Base-by-base conservation (phyloP, 345 rosid genomes). In the Capsella bursapastoris region DNA sequence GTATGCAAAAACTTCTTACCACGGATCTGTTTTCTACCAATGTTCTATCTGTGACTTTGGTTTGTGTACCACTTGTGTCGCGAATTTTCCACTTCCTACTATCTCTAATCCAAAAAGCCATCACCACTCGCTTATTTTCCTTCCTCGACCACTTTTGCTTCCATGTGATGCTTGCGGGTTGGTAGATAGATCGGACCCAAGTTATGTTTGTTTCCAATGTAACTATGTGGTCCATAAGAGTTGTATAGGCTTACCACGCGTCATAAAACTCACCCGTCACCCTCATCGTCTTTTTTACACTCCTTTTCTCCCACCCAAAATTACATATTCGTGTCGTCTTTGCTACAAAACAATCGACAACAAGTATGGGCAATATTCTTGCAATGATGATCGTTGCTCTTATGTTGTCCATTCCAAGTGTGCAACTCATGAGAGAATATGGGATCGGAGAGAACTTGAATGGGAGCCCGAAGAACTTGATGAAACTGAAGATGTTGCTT, bases 271-370 rank as follows among this genome's bases (percentile, higher is more conserved):
- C 40, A 56, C 60, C 7, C 38, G 37, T 12, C 59, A 55, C 59
- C 18, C 37, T 56, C 60, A 56, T 56, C 38, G 60, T 31, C 60
- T 56, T n/a, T 55, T 6, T n/a, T 13, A 31, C 40, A 56, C 60
- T 56, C 60, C 38, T 56, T 56, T 56, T 28, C 40, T 56, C n/a
- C 3, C 60, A 14, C 60, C 22, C 11, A 7, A 3, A 1, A 1
- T 31, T 56, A 12, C 18, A 31, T 8, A 37, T 37, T 32, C 4
- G n/a, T 14, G 60, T 7, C 22, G 59, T 55, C 7, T 7, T 31
- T 56, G 40, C 37, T 56, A 56, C 9, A 31, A 56, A 15, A 7
- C 22, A 2, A 10, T 56, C n/a, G 60, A 56, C 31, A 56, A 6
- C 18, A 55, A 29, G 18, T 55, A 7, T 55, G 59, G 59, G 4